Base-by-base conservation (phyloP, 2,329 filamentous ascomycete genomes). In the Ceratocystis harringtonii region DNA sequence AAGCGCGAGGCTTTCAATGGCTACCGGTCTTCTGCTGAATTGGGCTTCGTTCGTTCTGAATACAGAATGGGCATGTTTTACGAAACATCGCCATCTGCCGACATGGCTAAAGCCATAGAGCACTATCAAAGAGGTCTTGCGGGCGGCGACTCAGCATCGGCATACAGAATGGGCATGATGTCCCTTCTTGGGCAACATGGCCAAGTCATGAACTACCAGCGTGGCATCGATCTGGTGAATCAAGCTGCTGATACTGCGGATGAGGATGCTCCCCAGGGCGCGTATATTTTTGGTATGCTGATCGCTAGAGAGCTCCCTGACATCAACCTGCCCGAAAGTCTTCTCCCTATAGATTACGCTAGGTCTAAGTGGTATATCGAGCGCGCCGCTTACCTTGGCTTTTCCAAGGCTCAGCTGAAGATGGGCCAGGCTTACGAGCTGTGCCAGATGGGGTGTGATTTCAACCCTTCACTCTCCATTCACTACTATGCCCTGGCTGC, bases 21-120 rank as follows among this genome's bases (percentile, higher is more conserved):
- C 71, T 99, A 97, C 76, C 85, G 86, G 68, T 81, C 87, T 71
- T 89, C 94, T n/a, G 88, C 90, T 36, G 88, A 92, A 70, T 86
- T 89, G 70, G 90, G 90, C 66, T 95, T 92, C 76, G 84, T 87
- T 25, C 82, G 94, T 70, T 92, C 94, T 22, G 90, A 97, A 75
- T 99, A 99, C 75, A 85, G 94, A 60, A 95, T 99, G 77, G 94
- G 94, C 68, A 99, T 97, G 92, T 88, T 96, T 66, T 97, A 92
- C 73, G 94, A 99, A 76, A 91, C 89, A 74, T 92, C 91, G 3
- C 90, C 89, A 74, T 92, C 91, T 4, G 95, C 95, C 72, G 92
- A 99, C 72, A 87, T 91, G 68, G 82, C 86, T 68, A 96, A 95
- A 74, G 94, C 94, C 5, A 85, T 96, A 72, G 86, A 87, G 71